phyloP scores from a whole-genome alignment of 768 basidiomycete genomes.

The Dictyophora rubrovolvata region DNA sequence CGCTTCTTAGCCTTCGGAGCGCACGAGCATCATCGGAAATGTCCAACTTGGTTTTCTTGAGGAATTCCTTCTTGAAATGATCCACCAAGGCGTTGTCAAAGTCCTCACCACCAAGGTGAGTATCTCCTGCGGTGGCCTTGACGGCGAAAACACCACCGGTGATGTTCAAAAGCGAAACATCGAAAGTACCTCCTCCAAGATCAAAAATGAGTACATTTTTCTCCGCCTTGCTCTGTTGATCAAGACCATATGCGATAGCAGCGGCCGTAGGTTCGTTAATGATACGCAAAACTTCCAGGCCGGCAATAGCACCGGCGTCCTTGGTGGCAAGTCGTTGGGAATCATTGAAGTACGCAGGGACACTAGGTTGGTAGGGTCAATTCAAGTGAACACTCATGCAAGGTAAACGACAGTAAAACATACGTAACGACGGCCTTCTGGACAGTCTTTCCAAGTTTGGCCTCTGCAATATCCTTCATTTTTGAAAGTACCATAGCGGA shows the following conservation, averaged over 20 bases:
- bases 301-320: conserved; percentile 96
- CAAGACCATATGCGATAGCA: conserved; percentile 97
- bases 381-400: background rate
- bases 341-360: conserved; percentile 99
- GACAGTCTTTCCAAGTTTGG: conserved; percentile 96
- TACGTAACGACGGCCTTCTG: conserved; percentile 99
- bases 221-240: conserved; percentile 89
- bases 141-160: conserved; percentile 97
- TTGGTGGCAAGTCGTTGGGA: conserved; percentile 99
- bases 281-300: conserved; percentile 99
- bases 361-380: conserved; percentile 31
- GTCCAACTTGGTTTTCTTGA: conserved; percentile 93
- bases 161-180: conserved; percentile 98
- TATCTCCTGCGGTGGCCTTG: conserved; percentile 98
- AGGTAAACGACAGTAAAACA: conserved; percentile 22
- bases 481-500: conserved; percentile 99
- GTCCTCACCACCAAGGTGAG: conserved; percentile 99
- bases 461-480: conserved; percentile 99
- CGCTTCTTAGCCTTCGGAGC: conserved; percentile 87
- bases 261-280: conserved; percentile 99
- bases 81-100: conserved; percentile 98
- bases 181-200: conserved; percentile 99
- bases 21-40: conserved; percentile 97
- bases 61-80: conserved; percentile 99
- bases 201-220: conserved; percentile 99